Conservation (phyloP, 1,139 yeast genomes). For the Lizanozyma gosingica region DNA sequence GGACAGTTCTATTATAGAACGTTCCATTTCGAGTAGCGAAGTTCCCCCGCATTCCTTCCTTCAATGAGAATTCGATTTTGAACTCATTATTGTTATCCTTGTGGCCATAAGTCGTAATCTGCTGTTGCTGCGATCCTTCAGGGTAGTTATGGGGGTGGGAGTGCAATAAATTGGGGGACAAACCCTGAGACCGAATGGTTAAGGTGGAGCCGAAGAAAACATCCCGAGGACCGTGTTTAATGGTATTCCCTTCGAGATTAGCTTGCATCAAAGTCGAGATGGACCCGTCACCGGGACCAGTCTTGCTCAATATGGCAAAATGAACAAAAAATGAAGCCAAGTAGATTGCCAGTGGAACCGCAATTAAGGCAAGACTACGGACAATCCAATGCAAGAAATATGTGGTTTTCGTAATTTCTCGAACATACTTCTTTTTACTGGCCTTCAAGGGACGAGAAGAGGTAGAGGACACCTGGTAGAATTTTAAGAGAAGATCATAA, state of each 20-base stretch:
- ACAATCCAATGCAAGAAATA: constrained; percentile 64
- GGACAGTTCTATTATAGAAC: constrained; percentile 23
- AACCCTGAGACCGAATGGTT: constrained; percentile 65
- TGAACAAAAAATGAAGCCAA: constrained; percentile 70
- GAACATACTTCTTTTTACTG: constrained; percentile 3
- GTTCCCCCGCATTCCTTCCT: constrained; percentile 12
- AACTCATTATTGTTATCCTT: constrained; percentile 65
- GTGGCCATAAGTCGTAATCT: constrained; percentile 67
- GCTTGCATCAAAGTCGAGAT: constrained; percentile 66
- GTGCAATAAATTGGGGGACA: constrained; percentile 61
- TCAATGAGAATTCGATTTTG: constrained; percentile 41
- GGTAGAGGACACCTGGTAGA: constrained; percentile 35
- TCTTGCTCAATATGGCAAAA: constrained; percentile 59
- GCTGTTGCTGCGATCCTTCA: constrained; percentile 66
- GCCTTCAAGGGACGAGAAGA: constrained; percentile 9
- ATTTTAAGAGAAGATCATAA: constrained; percentile 61
- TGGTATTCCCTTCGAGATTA: constrained; percentile 46
- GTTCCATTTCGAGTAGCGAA: constrained; percentile 18
- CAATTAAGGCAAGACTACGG: constrained; percentile 57
- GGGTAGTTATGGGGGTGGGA: constrained; percentile 66
- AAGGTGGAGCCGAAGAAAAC: constrained; percentile 54
- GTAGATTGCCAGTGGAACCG: constrained; percentile 69
- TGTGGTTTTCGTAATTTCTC: constrained; percentile 22
- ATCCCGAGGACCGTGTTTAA: constrained; percentile 51
- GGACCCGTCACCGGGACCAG: constrained; percentile 76